Evolutionary conservation across 352 stramenopile genomes (phyloP), one percentile per base, ranked within the genome.

Genomic region (Pythium rishiriense): DNA sequence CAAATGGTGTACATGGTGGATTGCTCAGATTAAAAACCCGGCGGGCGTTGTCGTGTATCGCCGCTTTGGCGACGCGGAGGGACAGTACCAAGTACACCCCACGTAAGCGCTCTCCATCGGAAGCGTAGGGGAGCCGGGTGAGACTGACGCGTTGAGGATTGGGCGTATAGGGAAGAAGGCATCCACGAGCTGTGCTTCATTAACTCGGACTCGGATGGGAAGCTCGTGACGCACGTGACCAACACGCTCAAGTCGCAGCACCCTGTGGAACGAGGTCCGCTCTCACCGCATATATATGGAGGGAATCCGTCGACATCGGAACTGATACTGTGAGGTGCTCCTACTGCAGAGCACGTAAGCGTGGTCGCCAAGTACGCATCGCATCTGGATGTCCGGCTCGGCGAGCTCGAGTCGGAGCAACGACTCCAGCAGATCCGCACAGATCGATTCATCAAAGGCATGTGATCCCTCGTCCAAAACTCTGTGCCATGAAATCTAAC

Each of bases 291-390:
- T 43, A 8, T 42, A n/a, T n/a, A 12, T n/a, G 2, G 0, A 17
- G 15, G 7, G n/a, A 4, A 4, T 43, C 14, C 37, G 10, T 35
- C 5, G 5, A 35, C 5, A 35, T 10, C 10, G 31, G 10, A 5
- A 35, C 31, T 35, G 5, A 35, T 35, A 35, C 10, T 35, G 10
- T 10, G 31, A 5, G 5, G 31, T 35, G 31, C 31, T 24, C 24
- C n/a, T 49, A 31, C 15, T 25, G 26, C 37, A 92, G 85, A 91
- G 11, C 83, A 93, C 55, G 82, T 93, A 65, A 93, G 81, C 51
- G 74, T 90, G 19, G 46, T 93, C 49, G 85, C 85, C 53, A 93
- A 91, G 73, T 93, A 91, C 59, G 81, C 81, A 43, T 93, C 85
- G 39, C 82, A 93, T 50, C 37, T 93, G 52, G 85, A 93, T 61